Percentiles rank a stretch among this genome's conserved stretches.
Conservation (phyloP, 1,139 yeast genomes). For the Yamadazyma diospyri region DNA sequence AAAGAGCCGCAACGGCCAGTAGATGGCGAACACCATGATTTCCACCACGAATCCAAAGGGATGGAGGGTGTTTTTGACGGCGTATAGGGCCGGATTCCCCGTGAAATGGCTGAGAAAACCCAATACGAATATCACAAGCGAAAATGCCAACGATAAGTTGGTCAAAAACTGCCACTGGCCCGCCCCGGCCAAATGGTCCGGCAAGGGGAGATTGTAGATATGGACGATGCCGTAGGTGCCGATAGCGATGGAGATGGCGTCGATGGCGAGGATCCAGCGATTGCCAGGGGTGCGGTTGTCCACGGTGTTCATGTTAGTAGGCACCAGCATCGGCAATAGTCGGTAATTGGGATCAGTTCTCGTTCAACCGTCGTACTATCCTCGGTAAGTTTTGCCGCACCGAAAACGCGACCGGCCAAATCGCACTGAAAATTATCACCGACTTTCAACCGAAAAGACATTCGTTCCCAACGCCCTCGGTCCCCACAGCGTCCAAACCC, state of each 20-base stretch:
- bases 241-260: slow-evolving; percentile 25
- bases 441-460: too few species aligned
- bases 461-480: too few species aligned
- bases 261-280: slow-evolving; percentile 21
- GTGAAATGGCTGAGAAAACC: slow-evolving; percentile 40
- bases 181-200: slow-evolving; percentile 46
- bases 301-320: too few species aligned
- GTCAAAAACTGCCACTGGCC: slow-evolving; percentile 72
- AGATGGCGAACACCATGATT: slow-evolving; percentile 54
- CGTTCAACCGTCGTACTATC: neutral
- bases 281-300: slow-evolving; percentile 29
- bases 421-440: too few species aligned
- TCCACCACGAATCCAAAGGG: slow-evolving; percentile 57
- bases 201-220: slow-evolving; percentile 22
- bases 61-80: slow-evolving; percentile 37
- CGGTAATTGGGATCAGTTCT: neutral
- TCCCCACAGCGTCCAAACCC: neutral
- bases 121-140: slow-evolving; percentile 41
- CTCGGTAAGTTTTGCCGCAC: too few species aligned
- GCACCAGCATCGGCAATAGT: neutral
- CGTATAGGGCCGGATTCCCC: slow-evolving; percentile 20
- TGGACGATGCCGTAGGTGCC: slow-evolving; percentile 29
- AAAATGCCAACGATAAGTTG: slow-evolving; percentile 50
- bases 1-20: slow-evolving; percentile 64
- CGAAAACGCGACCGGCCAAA: too few species aligned